phyloP scores from a whole-genome alignment of 2,329 filamentous ascomycete species.

The Beauveria medogensis region DNA sequence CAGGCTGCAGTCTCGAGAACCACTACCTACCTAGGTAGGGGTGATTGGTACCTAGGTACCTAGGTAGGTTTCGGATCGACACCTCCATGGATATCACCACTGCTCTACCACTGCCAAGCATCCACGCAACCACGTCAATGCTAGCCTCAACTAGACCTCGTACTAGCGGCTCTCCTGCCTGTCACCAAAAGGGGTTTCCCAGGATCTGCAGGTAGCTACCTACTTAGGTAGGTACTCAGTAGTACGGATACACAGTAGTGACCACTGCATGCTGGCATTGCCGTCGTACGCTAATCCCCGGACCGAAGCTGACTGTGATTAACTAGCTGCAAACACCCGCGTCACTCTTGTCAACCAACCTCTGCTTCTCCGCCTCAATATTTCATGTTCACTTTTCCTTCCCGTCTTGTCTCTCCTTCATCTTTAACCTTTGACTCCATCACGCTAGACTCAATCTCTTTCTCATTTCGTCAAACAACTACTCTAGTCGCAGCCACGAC shows the following conservation, averaged over 20 bases:
- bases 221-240: not conserved
- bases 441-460: not conserved
- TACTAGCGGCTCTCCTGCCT: constrained; percentile 1
- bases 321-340: constrained; percentile 4
- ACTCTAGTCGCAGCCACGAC: constrained; percentile 1
- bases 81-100: not conserved
- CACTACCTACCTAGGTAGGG: not conserved
- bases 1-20: not conserved
- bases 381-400: not conserved
- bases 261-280: not conserved
- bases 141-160: not conserved
- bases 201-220: not conserved
- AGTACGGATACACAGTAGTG: not conserved
- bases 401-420: not conserved
- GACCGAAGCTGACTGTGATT: not conserved
- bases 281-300: not conserved
- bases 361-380: not conserved
- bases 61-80: not conserved
- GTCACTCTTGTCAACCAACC: not conserved
- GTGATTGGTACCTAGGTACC: too few relatives aligned
- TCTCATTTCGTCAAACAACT: not conserved
- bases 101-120: not conserved
- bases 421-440: not conserved
- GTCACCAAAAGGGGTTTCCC: constrained; percentile 7
- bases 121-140: not conserved